phyloP scores from a whole-genome alignment of 169 alveolate species.

The Fabrea salina region DNA sequence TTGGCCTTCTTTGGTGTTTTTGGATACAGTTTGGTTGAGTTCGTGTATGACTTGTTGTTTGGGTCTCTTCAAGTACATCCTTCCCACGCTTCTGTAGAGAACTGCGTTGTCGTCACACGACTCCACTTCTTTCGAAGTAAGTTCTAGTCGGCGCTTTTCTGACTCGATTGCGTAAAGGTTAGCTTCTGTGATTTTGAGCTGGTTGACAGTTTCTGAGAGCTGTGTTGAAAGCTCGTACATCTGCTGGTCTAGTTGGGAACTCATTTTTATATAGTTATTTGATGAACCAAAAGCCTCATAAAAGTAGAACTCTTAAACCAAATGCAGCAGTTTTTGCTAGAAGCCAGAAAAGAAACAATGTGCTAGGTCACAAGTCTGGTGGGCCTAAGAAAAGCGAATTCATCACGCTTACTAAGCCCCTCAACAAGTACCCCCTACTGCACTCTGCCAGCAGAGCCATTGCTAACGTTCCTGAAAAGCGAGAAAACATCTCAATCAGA shows the following conservation, averaged over 20 bases:
- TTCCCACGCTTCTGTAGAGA: constrained; percentile 16
- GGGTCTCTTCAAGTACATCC: background rate
- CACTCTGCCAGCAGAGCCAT: background rate
- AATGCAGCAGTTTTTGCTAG: no score
- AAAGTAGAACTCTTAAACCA: no score
- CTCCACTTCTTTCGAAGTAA: background rate
- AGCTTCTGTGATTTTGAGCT: constrained; percentile 27
- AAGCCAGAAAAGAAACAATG: no score
- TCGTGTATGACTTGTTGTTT: background rate
- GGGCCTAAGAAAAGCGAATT: no score
- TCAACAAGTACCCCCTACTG: background rate
- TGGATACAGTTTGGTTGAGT: background rate
- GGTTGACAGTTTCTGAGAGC: constrained; percentile 24
- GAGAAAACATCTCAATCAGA: background rate
- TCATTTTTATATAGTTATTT: background rate
- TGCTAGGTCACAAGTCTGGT: no score
- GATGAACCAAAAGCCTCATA: no score
- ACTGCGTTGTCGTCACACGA: background rate
- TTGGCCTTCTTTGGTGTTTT: background rate
- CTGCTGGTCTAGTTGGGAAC: constrained; percentile 24
- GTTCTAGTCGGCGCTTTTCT: constrained; percentile 11
- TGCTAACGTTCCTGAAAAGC: background rate
- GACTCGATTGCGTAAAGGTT: background rate
- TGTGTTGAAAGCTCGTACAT: constrained; percentile 25
- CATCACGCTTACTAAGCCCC: background rate